Base-by-base conservation (phyloP, 345 rosid species). In the Cardamine chenopodiifolia region DNA sequence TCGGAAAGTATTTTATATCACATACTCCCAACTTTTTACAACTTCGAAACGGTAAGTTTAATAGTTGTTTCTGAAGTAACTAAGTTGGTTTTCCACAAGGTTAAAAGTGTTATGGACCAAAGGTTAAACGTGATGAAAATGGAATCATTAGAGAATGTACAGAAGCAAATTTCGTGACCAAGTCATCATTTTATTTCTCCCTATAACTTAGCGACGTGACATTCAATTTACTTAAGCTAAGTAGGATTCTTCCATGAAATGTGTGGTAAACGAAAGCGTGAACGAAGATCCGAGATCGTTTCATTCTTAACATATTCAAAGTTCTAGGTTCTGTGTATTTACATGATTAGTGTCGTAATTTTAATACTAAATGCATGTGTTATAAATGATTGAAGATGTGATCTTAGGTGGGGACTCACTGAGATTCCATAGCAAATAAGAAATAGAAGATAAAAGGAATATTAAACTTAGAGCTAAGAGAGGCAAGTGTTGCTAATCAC, bases 401-500 rank as follows among this genome's bases (percentile, higher is more conserved):
- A 76, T 70, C 71, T 57, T 70, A 70, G 71, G 80, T 70, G 19
- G 80, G 79, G 66, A 35, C 70, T 55, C 75, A 19, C 53, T 45
- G 15, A 76, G 80, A 76, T 70, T 76, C 66, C 75, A 70, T 70
- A 70, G 64, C 64, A 45, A 54, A 14, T 22, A 42, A 42, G 63
- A 74, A 67, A 28, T 49, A 74, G 17, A 74, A 58, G 61, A 58
- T 35, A 19, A 49, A 75, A 67, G 54, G 62, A 15, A 67, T 40
- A 35, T 49, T 14, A 49, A 58, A 60, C 74, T 52, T 40, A 13
- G 62, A 68, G 23, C 70, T 70, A 70, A 76, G 60, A 63, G 44
- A 70, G 60, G 75, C 76, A 77, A 77, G 80, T 57, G 80, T 47
- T 77, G 62, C 71, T 77, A 64, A 77, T 71, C 80, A 77, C 71